Base-by-base conservation (phyloP, 2,329 filamentous ascomycete species). In the Ophiostoma australiae region DNA sequence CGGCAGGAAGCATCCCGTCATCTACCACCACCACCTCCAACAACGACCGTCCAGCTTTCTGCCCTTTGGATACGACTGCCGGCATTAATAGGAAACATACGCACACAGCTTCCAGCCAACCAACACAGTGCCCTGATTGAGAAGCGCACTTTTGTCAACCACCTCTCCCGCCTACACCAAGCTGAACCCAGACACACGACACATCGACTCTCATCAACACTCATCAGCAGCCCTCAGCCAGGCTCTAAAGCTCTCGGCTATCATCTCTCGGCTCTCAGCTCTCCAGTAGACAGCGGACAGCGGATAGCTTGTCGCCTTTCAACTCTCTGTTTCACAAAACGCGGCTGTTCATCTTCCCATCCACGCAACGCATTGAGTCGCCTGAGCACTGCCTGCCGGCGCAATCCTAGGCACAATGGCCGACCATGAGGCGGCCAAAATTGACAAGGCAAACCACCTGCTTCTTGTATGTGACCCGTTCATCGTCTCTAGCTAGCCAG, bases 381-480 rank as follows among this genome's bases (percentile, higher is more conserved):
- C 5, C 58, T 27, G 23, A 63, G 58, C 58, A 63, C 58, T 20
- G 58, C 58, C 58, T 17, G 58, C 27, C 6, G 58, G 58, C n/a
- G 61, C 31, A 15, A 17, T 27, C 20, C 65, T 52, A 48, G 27
- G n/a, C 69, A 80, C 73, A 61, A 90, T 90, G 87, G 86, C 83
- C 63, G 86, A 89, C 77, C 82, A 84, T 76, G 84, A 86, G 76
- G 86, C 87, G 70, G 87, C 87, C 69, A 90, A 89, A 80, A 85
- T 94, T 75, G 90, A 91, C 77, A 89, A 91, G 75, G 89, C 89
- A 76, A 88, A 88, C 74, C 91, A 94, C 77, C 85, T 94, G 67
- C 86, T 94, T 72, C 87, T 94, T 70, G 90, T 91, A 83, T 76
- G 83, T 65, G 27, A 58, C 52, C n/a, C n/a, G 23, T 27, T 15